Evolutionary conservation across 768 basidiomycete genomes (phyloP), one percentile per base, ranked within the genome.

Genomic region (Exsudoporus frostii): DNA sequence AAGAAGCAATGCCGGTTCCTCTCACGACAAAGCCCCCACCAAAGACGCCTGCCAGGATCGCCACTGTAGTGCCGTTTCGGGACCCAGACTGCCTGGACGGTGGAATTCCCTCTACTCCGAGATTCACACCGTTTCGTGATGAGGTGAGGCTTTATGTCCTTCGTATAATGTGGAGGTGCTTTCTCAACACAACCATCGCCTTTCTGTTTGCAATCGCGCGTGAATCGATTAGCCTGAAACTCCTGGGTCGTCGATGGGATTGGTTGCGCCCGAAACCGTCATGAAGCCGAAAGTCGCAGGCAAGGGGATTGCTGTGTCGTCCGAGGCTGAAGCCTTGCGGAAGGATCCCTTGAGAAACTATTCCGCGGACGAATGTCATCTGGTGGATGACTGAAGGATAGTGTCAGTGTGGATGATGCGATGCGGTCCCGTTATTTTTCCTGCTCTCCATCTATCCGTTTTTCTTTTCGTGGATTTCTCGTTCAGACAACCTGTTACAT

Each of bases 261-360:
- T 71, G 7, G 61, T 67, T 48, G 62, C 70, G 32, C 74, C 76
- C n/a, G 80, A 81, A 46, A 76, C 82, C n/a, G 76, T 85, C 20
- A 89, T 88, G 80, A 88, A 82, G 64, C 75, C 77, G 47, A 88
- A 85, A 70, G 74, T 73, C 55, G 68, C 72, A 52, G 57, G 70
- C 48, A 77, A 72, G 58, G 78, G 75, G 11, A 69, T 74, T 9
- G 59, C 66, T 22, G 68, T 77, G 36, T 70, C 76, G 29, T 81
- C 85, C 2, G 88, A 90, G 67, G 87, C 87, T 30, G 90, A 92
- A 64, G 88, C 87, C 2, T 65, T 92, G 53, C 76, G 89, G 54
- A 88, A 81, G 60, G 86, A 90, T 65, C 90, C 90, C 2, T 71
- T 92, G 65, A 90, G 88, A 74, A 91, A 92, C 63, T 90, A 91